Percentiles rank a stretch among this genome's conserved stretches.
These are phyloP conservation scores for Trichoderma sp. DNA, from an alignment of 2,329 filamentous ascomycete species.

Conservation along the genomic window DNA sequence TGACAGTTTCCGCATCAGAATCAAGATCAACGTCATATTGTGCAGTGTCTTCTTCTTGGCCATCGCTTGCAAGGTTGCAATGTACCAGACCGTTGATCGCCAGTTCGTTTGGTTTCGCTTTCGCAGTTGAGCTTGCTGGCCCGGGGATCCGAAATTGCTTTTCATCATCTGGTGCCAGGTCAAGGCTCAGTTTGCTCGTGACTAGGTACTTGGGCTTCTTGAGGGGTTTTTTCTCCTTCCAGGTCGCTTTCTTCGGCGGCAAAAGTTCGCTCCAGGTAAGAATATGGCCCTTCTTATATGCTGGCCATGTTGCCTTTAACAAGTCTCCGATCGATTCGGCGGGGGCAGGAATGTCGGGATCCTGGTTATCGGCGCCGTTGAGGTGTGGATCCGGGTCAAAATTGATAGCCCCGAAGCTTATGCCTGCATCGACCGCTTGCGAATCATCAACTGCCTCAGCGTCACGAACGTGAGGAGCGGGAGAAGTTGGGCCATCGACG, in stretches of 20 bases:
- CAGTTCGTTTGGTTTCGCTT: slow-evolving; percentile 53
- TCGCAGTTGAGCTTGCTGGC: slow-evolving; percentile 50
- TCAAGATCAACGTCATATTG: slow-evolving; percentile 50
- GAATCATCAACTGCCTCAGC: slow-evolving; percentile 36
- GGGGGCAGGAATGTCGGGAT: slow-evolving; percentile 63
- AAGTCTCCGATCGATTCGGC: slow-evolving; percentile 72
- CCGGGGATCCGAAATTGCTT: slow-evolving; percentile 76
- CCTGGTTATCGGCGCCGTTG: slow-evolving; percentile 51
- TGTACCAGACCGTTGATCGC: slow-evolving; percentile 48
- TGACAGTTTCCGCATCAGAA: slow-evolving; percentile 62
- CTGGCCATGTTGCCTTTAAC: slow-evolving; percentile 75
- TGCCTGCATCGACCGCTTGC: slow-evolving; percentile 31
- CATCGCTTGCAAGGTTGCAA: slow-evolving; percentile 40
- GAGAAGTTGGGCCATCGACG: slow-evolving; percentile 43
- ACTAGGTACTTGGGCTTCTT: slow-evolving; percentile 80
- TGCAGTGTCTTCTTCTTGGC: slow-evolving; percentile 35
- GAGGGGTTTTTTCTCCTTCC: slow-evolving; percentile 71
- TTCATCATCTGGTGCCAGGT: slow-evolving; percentile 82
- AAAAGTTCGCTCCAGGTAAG: slow-evolving; percentile 81
- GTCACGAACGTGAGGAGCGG: slow-evolving; percentile 42
- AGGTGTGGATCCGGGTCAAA: slow-evolving; percentile 46
- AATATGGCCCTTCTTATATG: slow-evolving; percentile 70
- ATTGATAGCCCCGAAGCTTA: slow-evolving; percentile 44
- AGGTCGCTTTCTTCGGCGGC: slow-evolving; percentile 73
- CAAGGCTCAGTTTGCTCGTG: slow-evolving; percentile 83